Percentiles rank a stretch among this genome's conserved stretches.
These are phyloP conservation scores for Hanseniaspora guilliermondii DNA, from an alignment of 805 yeast genomes.

Conservation along the genomic window DNA sequence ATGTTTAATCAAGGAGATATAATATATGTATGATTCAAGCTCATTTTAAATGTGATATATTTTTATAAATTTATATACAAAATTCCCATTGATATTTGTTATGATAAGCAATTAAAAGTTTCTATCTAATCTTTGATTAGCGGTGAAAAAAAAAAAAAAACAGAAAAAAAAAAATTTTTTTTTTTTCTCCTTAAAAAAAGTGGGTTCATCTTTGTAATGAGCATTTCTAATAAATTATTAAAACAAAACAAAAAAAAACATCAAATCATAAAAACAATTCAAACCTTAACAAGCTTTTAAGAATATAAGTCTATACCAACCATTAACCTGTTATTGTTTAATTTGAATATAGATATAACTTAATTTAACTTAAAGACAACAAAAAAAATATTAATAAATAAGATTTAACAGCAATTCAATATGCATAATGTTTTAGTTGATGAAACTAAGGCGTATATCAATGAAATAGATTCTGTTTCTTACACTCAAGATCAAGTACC, in stretches of 20 bases:
- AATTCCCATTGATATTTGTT: too few species aligned
- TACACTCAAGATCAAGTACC: constrained; percentile 26
- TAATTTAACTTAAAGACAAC: too few species aligned
- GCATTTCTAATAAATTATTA: neutral
- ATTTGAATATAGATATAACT: too few species aligned
- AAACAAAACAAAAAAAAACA: neutral
- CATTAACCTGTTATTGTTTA: too few species aligned
- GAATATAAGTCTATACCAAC: too few species aligned
- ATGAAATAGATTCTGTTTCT: constrained; percentile 1
- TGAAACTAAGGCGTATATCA: constrained; percentile 1
- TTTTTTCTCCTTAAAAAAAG: neutral
- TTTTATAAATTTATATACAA: too few species aligned
- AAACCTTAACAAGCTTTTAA: too few species aligned
- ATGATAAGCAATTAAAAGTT: too few species aligned
- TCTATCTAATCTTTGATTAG: neutral
- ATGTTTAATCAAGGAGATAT: constrained; percentile 29
- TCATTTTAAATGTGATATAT: too few species aligned
- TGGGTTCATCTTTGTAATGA: neutral
- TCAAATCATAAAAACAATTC: neutral
- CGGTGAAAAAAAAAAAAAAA: neutral
- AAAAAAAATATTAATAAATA: too few species aligned
- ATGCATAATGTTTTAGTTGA: constrained; percentile 14
- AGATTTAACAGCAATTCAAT: too few species aligned
- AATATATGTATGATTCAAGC: neutral
- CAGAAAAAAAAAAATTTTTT: neutral